These are phyloP conservation scores for Elaeis guineensis DNA, from an alignment of 176 grass and related monocot genomes.

Conservation along the genomic window DNA sequence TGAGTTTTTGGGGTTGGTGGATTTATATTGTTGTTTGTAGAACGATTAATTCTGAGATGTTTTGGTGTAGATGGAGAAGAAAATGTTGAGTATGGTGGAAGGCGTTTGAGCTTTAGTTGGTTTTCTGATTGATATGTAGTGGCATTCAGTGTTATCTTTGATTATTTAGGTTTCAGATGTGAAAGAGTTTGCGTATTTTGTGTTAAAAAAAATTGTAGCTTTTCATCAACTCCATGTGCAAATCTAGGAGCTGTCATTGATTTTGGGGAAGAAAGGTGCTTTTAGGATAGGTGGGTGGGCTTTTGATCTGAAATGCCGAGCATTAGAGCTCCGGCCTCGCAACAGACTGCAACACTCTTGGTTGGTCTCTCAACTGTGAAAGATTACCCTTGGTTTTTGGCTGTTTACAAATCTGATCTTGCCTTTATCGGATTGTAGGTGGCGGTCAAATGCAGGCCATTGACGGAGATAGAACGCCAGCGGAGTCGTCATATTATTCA, in stretches of 20 bases:
- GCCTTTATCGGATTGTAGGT: slow-evolving; percentile 34
- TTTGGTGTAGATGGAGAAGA: too few species aligned
- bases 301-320: slow-evolving; percentile 47
- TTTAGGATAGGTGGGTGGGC: neutral
- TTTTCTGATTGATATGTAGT: too few species aligned
- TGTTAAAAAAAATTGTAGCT: neutral
- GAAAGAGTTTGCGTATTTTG: neutral
- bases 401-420: neutral
- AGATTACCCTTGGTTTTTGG: neutral
- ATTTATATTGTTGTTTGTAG: too few species aligned
- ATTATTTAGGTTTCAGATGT: too few species aligned
- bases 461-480: slow-evolving; percentile 57
- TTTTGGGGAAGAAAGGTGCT: neutral
- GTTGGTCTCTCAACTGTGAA: slow-evolving; percentile 16
- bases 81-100: too few species aligned
- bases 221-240: neutral
- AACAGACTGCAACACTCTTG: slow-evolving; percentile 83
- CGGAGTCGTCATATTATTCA: slow-evolving; percentile 86
- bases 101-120: too few species aligned
- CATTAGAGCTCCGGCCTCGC: slow-evolving; percentile 79
- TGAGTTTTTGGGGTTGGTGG: too few species aligned
- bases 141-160: too few species aligned
- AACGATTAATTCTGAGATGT: too few species aligned
- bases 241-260: neutral
- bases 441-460: slow-evolving; percentile 88